A percentile compares a stretch with the other conserved stretches of the same genome.
Conservation (phyloP, 495 filamentous ascomycete genomes). For the Aspergillus bridgeri region DNA sequence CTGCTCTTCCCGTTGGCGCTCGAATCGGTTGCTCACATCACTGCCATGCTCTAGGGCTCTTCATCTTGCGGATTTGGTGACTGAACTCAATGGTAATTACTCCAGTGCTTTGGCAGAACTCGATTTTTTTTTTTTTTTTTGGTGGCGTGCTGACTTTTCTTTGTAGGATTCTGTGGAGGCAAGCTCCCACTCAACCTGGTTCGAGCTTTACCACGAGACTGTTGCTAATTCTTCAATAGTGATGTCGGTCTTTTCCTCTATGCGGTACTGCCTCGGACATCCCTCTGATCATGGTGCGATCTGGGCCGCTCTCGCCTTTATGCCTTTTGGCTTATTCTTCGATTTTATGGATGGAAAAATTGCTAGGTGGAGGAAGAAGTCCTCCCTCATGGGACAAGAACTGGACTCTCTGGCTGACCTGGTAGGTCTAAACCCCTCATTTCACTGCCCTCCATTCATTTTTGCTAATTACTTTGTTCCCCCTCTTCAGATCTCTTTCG, state of each 20-base stretch:
- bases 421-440: conserved; percentile 48
- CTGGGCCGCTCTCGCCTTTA: conserved; percentile 79
- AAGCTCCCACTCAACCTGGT: conserved; percentile 19
- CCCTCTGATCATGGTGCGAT: conserved; percentile 61
- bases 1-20: not conserved
- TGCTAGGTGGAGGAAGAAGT: conserved; percentile 92
- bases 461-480: conserved; percentile 8
- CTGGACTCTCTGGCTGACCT: conserved; percentile 95
- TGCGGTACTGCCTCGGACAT: conserved; percentile 86
- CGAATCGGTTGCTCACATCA: conserved; percentile 15
- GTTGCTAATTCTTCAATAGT: conserved; percentile 44
- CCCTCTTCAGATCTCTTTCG: conserved; percentile 79
- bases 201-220: not conserved
- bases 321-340: conserved; percentile 95
- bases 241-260: conserved; percentile 92
- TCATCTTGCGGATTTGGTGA: conserved; percentile 93
- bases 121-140: no score
- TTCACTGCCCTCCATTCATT: not conserved
- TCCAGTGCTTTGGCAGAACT: not conserved
- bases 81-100: conserved; percentile 80
- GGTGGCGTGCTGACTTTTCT: conserved; percentile 15
- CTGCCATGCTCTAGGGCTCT: conserved; percentile 57
- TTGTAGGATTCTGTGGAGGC: conserved; percentile 53
- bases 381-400: conserved; percentile 95
- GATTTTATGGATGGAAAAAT: conserved; percentile 98